Evolutionary conservation across 768 basidiomycete species (phyloP), one percentile per base, ranked within the genome.

Genomic region (Crepidotus variabilis): DNA sequence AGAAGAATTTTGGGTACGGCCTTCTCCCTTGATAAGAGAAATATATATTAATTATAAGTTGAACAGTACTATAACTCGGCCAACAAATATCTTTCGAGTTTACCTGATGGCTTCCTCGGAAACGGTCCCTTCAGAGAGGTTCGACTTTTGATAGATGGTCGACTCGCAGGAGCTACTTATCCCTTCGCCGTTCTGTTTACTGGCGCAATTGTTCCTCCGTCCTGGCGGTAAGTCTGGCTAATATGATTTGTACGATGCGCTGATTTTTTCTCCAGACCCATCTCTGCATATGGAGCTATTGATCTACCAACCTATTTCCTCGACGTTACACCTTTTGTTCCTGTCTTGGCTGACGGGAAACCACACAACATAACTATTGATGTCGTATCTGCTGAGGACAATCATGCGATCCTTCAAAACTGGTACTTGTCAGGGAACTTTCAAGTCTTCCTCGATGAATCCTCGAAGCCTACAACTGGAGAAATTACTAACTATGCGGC

Each of bases 241-340:
- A 4, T 43, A 43, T 20, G 5, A 2, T 5, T 3, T 3, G 39
- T 43, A 14, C 13, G 13, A 14, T 3, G 13, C 13, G 5, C 39
- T 43, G 39, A 43, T 16, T 20, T 11, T 2, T 20, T 20, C 11
- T 3, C 13, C 39, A 79, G 86, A 50, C 89, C 89, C 0, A 89
- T 91, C 66, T 78, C 87, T 0, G 82, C 89, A 0, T 91, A 90
- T 57, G 87, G 88, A 8, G 87, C 88, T 2, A 71, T 90, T 21
- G 88, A 91, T 62, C 75, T 89, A 11, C 90, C 90, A 1, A 88
- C 85, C 1, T 92, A 91, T 67, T 85, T 85, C 67, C 61, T 92
- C n/a, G 90, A 92, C 67, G 68, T 90, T 51, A 90, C 90, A 7
- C 88, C 90, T 1, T 92, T 92, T 66, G 78, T 87, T 0, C 88